A percentile compares a stretch with the other conserved stretches of the same genome.
Conservation (phyloP, 148 eudicot species). For the Amaranthus palmeri region DNA sequence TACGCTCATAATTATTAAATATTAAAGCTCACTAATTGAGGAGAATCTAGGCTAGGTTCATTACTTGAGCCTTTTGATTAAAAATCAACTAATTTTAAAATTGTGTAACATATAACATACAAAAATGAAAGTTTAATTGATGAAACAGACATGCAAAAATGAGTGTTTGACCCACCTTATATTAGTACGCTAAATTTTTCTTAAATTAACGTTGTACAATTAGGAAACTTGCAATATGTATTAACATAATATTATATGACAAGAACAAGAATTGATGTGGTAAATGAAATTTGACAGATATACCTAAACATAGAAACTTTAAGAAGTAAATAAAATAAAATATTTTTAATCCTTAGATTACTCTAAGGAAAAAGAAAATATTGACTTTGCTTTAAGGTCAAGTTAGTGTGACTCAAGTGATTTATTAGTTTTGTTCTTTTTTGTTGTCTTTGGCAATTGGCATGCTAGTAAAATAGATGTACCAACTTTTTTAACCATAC, state of each 20-base stretch:
- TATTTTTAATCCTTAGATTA: neutral
- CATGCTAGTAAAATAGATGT: slow-evolving; percentile 15
- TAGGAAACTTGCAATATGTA: slow-evolving; percentile 1
- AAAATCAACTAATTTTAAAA: too few relatives aligned
- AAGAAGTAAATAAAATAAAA: too few relatives aligned
- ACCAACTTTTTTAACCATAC: slow-evolving; percentile 12
- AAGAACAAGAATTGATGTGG: neutral
- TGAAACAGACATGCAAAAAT: too few relatives aligned
- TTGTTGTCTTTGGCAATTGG: neutral
- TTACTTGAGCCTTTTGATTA: too few relatives aligned
- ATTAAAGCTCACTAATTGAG: too few relatives aligned
- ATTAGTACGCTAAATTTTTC: too few relatives aligned
- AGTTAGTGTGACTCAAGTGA: slow-evolving; percentile 2
- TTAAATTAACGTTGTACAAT: neutral
- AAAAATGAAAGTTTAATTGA: neutral
- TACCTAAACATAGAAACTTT: slow-evolving; percentile 16
- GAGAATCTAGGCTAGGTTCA: too few relatives aligned
- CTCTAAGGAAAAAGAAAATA: neutral
- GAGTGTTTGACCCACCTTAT: too few relatives aligned
- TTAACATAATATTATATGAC: neutral
- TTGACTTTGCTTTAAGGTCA: slow-evolving; percentile 25
- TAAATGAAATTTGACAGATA: neutral
- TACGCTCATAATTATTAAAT: too few relatives aligned
- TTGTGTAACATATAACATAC: neutral
- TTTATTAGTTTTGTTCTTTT: neutral